Evolutionary conservation across 2,329 filamentous ascomycete genomes (phyloP).

Genomic region (Scedosporium aurantiacum): DNA sequence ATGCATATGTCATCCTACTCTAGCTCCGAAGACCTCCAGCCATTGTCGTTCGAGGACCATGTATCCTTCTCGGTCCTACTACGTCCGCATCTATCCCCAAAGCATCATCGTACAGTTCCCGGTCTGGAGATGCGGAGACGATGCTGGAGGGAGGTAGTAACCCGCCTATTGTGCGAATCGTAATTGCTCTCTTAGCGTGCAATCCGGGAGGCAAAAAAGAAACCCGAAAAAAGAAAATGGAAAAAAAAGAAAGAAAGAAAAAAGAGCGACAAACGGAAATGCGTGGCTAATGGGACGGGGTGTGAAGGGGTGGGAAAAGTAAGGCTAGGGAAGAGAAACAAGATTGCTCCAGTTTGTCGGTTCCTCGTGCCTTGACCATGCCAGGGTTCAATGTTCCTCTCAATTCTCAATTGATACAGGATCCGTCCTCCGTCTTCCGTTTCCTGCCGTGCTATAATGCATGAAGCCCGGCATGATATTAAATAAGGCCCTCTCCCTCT

Average conservation of each 20-base stretch:
- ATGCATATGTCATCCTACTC: neutral
- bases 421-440: neutral
- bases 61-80: constrained; percentile 1
- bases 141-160: neutral
- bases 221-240: neutral
- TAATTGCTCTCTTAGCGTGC: neutral
- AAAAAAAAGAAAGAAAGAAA: neutral
- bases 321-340: neutral
- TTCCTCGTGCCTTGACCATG: constrained; percentile 1
- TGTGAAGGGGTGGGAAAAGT: neutral
- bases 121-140: neutral
- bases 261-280: neutral
- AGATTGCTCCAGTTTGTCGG: constrained; percentile 6
- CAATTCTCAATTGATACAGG: neutral
- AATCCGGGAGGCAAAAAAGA: neutral
- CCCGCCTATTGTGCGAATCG: neutral
- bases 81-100: neutral
- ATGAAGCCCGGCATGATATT: constrained; percentile 6
- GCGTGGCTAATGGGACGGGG: neutral
- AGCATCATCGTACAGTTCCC: neutral
- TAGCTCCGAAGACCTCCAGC: neutral
- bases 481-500: constrained; percentile 5
- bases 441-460: constrained; percentile 6
- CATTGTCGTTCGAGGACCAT: neutral
- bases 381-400: neutral